Base-by-base conservation (phyloP, 495 filamentous ascomycete species). In the Penicillium verhagenii region DNA sequence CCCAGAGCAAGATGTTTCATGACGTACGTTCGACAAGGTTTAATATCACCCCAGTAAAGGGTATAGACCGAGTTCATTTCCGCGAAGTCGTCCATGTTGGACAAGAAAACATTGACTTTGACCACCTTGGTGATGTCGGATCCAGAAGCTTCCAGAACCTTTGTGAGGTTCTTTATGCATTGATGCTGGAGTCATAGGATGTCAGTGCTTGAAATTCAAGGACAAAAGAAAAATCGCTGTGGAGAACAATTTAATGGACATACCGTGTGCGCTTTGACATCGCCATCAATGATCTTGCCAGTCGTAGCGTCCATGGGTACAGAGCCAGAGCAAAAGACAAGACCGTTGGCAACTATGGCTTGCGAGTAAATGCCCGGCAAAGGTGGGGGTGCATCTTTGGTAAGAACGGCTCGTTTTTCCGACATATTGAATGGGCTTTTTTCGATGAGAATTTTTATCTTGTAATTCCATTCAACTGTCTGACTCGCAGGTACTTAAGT, bases 81-180 rank as follows among this genome's bases (percentile, higher is more conserved):
- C 10, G 75, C 78, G 52, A 89, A 90, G 60, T 88, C 79, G 48
- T 81, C 80, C 86, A 91, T 89, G 51, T 78, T 78, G 6, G 81
- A 79, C 37, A 91, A 63, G 67, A 88, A 91, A 42, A 89, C 82
- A 56, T 82, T 86, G 58, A 84, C 82, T 67, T 89, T 87, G 47
- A 90, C 78, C 11, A 89, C 86, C 57, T 86, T 86, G 52, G 74
- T 73, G 47, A 89, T 70, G 35, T 72, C 71, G 38, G 82, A 82
- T 7, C 83, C 84, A 2, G 86, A 82, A 29, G 81, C 86, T 52
- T 82, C 75, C 39, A 91, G 80, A 25, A 91, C 76, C n/a, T 82
- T 78, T 2, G 74, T 71, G 21, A 90, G 75, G 66, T 89, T 91
- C 57, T 81, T 77, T 64, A 87, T 73, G 28, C 72, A 76, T 73